Evolutionary conservation across 805 yeast species (phyloP).

Genomic region (Citeromyces matritensis): DNA sequence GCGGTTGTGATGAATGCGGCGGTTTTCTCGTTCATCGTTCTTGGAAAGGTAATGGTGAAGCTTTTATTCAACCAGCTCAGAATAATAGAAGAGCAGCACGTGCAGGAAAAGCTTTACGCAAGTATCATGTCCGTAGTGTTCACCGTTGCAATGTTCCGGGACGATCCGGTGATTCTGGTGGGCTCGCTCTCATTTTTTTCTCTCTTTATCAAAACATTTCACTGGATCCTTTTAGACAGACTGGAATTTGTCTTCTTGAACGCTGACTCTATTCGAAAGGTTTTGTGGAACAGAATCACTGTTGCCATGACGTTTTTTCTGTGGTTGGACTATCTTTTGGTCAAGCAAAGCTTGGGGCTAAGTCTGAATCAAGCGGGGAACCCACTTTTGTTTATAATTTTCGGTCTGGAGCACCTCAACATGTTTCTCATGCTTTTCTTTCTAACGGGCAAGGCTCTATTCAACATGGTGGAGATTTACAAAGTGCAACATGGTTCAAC

Average conservation of each 20-base stretch:
- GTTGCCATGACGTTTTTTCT: slow-evolving; percentile 28
- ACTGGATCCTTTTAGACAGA: slow-evolving; percentile 50
- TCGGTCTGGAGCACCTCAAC: slow-evolving; percentile 67
- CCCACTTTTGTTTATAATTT: slow-evolving; percentile 41
- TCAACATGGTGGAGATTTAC: slow-evolving; percentile 42
- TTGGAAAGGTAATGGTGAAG: slow-evolving; percentile 33
- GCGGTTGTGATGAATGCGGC: slow-evolving; percentile 27
- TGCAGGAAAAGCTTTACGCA: slow-evolving; percentile 49
- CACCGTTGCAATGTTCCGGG: slow-evolving; percentile 36
- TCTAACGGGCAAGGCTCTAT: slow-evolving; percentile 24
- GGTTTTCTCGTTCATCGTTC: slow-evolving; percentile 14
- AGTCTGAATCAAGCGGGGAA: slow-evolving; percentile 27
- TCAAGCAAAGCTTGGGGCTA: slow-evolving; percentile 40
- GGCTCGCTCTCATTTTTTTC: slow-evolving; percentile 18
- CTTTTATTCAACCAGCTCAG: slow-evolving; percentile 64
- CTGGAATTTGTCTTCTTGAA: slow-evolving; percentile 32
- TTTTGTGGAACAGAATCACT: slow-evolving; percentile 22
- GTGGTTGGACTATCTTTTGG: slow-evolving; percentile 32
- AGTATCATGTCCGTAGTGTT: slow-evolving; percentile 49
- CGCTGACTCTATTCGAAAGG: slow-evolving; percentile 14
- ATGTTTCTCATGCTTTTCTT: slow-evolving; percentile 38
- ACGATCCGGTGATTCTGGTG: slow-evolving; percentile 28
- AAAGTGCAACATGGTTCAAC: slow-evolving; percentile 29
- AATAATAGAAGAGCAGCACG: slow-evolving; percentile 61
- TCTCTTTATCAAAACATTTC: slow-evolving; percentile 50